Evolutionary conservation across 345 rosid species (phyloP).

Genomic region (Rhodomyrtus tomentosa): DNA sequence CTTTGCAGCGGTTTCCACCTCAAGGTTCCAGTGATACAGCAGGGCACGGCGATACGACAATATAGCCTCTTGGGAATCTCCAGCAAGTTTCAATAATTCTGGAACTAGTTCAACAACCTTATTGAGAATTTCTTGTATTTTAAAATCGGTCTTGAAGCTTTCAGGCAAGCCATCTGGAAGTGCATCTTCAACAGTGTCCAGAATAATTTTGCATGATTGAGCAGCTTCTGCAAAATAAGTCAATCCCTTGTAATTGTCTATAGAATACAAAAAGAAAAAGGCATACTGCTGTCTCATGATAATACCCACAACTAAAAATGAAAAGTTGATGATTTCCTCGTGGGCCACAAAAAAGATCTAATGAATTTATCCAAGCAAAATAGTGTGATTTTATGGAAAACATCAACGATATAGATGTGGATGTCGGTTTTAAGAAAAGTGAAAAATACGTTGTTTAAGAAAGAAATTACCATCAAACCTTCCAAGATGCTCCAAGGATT

Average conservation of each 20-base stretch:
- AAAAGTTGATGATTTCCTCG: neutral
- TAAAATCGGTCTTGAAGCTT: constrained; percentile 30
- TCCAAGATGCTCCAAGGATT: constrained; percentile 54
- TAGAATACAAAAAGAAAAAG: neutral
- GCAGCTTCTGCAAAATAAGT: constrained; percentile 53
- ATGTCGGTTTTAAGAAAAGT: neutral
- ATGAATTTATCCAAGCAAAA: neutral
- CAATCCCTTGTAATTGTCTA: neutral
- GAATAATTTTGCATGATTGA: constrained; percentile 46
- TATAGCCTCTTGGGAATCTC: constrained; percentile 42
- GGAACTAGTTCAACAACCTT: constrained; percentile 71
- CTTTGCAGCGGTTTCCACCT: constrained; percentile 33
- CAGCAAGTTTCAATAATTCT: constrained; percentile 57
- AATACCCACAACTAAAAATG: neutral
- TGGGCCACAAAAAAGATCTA: neutral
- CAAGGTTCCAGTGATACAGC: constrained; percentile 58
- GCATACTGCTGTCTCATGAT: neutral
- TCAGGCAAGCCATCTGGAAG: constrained; percentile 61
- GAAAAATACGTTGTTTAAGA: neutral
- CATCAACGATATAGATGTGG: neutral
- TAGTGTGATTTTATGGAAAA: neutral
- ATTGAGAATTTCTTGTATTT: constrained; percentile 41
- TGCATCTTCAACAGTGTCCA: constrained; percentile 60
- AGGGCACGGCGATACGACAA: constrained; percentile 51
- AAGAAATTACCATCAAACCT: constrained; percentile 35